Percentiles rank a stretch among this genome's conserved stretches.
Conservation (phyloP, 306 rosid genomes). For the Luffa acutangula region DNA sequence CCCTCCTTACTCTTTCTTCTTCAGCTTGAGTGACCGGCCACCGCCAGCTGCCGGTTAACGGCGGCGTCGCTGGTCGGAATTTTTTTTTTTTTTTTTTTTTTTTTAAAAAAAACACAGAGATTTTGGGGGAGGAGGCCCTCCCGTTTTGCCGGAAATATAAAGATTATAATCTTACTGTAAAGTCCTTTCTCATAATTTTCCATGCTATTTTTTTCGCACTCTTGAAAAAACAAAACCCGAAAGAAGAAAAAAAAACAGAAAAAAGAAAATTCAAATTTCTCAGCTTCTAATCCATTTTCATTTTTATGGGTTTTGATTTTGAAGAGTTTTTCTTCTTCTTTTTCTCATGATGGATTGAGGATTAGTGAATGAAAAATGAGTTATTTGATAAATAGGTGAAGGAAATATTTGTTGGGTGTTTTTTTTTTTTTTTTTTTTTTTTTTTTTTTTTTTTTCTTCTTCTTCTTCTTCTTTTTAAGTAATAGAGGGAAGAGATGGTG, state of each 20-base stretch:
- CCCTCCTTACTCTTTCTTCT: no score
- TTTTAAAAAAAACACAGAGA: no score
- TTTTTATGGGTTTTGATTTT: constrained; percentile 12
- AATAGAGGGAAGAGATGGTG: constrained; percentile 81
- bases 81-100: no score
- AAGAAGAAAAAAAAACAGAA: neutral
- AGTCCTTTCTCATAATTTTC: constrained; percentile 12
- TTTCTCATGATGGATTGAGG: constrained; percentile 17
- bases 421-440: constrained; percentile 4
- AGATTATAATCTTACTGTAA: constrained; percentile 2
- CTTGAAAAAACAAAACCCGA: neutral
- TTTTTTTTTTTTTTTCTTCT: no score
- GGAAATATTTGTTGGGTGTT: constrained; percentile 25
- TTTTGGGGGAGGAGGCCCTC: no score
- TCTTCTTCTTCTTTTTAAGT: constrained; percentile 5
- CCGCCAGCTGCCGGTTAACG: no score
- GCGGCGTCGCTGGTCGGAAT: no score
- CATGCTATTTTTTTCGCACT: constrained; percentile 17
- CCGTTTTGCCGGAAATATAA: constrained; percentile 14
- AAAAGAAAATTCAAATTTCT: neutral
- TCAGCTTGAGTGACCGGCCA: no score
- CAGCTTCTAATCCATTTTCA: neutral
- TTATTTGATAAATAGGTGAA: constrained; percentile 31
- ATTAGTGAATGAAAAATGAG: constrained; percentile 23
- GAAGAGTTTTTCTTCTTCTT: neutral